A percentile compares a stretch with the other conserved stretches of the same genome.
These are phyloP conservation scores for Phellopilus nigrolimitatus DNA, from an alignment of 1,284 basidiomycete species.

Conservation along the genomic window DNA sequence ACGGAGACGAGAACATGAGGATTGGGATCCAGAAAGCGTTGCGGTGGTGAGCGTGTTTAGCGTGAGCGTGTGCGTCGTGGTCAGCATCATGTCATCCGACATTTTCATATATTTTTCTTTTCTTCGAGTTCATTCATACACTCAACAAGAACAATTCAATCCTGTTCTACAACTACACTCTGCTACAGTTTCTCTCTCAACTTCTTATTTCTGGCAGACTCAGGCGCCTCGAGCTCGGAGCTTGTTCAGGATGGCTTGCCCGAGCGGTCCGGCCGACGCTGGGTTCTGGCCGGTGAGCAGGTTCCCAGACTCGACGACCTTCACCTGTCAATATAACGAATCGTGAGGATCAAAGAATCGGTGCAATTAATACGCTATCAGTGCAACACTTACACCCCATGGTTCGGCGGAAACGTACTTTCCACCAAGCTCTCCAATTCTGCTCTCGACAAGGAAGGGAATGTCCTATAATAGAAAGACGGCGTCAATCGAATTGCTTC, in stretches of 20 bases:
- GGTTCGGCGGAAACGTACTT: constrained; percentile 49
- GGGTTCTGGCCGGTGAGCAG: constrained; percentile 73
- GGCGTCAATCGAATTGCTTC: not conserved
- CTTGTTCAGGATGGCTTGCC: constrained; percentile 41
- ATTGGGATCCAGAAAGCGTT: too few species aligned
- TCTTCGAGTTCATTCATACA: too few species aligned
- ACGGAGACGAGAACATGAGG: too few species aligned
- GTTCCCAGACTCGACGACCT: constrained; percentile 44
- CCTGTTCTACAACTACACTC: not conserved
- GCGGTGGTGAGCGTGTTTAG: too few species aligned
- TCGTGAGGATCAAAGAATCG: not conserved
- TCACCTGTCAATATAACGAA: constrained; percentile 26
- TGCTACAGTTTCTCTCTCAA: not conserved
- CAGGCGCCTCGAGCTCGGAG: constrained; percentile 7
- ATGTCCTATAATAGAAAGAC: constrained; percentile 33
- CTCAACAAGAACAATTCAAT: too few species aligned
- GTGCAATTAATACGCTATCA: too few species aligned
- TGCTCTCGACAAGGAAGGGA: constrained; percentile 69
- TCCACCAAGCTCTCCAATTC: constrained; percentile 49
- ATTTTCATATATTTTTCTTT: too few species aligned
- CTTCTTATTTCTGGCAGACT: not conserved
- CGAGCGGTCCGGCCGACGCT: constrained; percentile 50
- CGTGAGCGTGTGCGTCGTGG: too few species aligned
- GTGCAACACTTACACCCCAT: constrained; percentile 47
- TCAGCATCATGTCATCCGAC: too few species aligned